phyloP scores from a whole-genome alignment of 108 stramenopile species.

The Asterionellopsis glacialis region DNA sequence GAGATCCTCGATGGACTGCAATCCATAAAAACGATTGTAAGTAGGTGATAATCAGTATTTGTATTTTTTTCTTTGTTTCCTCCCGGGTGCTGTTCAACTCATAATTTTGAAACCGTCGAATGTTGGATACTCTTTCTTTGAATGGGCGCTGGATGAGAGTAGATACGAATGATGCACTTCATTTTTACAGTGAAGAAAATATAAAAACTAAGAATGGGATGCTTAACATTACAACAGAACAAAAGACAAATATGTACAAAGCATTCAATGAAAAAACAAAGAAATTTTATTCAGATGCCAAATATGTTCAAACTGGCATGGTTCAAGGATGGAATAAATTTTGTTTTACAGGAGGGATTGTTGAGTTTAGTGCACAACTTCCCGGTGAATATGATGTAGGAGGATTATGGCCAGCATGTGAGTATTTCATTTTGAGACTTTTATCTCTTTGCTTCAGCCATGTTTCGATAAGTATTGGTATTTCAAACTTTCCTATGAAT shows the following conservation, averaged over 20 bases:
- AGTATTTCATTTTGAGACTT: slow-evolving; percentile 8
- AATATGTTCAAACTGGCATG: slow-evolving; percentile 78
- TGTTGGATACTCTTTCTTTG: no score
- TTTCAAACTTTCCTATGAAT: no score
- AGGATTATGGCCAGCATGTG: slow-evolving; percentile 87
- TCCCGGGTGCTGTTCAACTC: no score
- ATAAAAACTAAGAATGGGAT: slow-evolving; percentile 61
- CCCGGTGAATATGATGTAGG: slow-evolving; percentile 69
- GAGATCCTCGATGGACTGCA: slow-evolving; percentile 95
- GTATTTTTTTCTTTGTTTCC: no score
- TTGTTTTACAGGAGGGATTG: slow-evolving; percentile 85
- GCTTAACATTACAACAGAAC: slow-evolving; percentile 67
- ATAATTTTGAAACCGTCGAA: not conserved
- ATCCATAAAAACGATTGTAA: slow-evolving; percentile 76
- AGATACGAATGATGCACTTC: slow-evolving; percentile 84
- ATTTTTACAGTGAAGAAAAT: slow-evolving; percentile 75
- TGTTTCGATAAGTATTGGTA: no score
- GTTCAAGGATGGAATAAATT: slow-evolving; percentile 93
- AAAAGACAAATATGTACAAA: slow-evolving; percentile 60
- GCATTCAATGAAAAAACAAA: slow-evolving; percentile 82
- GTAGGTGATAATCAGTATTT: slow-evolving; percentile 4
- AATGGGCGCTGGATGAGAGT: no score
- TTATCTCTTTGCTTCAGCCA: no score
- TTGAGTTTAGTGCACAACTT: slow-evolving; percentile 81
- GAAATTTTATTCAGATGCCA: slow-evolving; percentile 62